Evolutionary conservation across 768 basidiomycete genomes (phyloP), one percentile per base, ranked within the genome.

Genomic region (Pisolithus orientalis): DNA sequence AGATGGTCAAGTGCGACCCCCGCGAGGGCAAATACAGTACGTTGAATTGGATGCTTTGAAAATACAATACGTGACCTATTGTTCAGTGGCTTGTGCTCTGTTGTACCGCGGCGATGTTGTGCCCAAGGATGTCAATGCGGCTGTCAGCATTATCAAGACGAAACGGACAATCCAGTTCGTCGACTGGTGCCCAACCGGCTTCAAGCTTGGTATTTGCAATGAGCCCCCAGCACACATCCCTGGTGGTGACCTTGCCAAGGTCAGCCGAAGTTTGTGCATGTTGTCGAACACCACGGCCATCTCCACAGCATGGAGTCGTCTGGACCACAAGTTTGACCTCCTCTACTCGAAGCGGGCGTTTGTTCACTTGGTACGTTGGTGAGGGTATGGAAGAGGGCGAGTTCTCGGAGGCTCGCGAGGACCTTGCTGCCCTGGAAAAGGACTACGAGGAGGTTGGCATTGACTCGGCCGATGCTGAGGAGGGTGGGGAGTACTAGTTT

Each of bases 371-470:
- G 80, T 82, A 89, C 68, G 84, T 85, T 54, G 83, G 85, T 55
- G 84, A 87, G 68, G 83, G 85, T 65, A 87, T 87, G 83, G 83
- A 87, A 67, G 84, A 87, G 80, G 95, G 95, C 68, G 95, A 99
- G 75, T 97, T 98, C 76, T 94, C 92, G 17, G 95, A 97, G 76
- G 95, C 95, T 17, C 88, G 95, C 54, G 96, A 99, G 75, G 95
- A 99, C 69, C 85, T 99, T 53, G 96, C 95, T n/a, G 95, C 95
- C n/a, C 84, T 99, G 51, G 95, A 97, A 79, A 96, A 93, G 71
- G 92, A 93, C 59, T 94, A 93, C 62, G 90, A 92, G 68, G 91
- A 96, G 68, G 92, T 85, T 59, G 80, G 83, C 49, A 75, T 72
- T 28, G 73, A 74, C 63, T 77, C 77, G 39, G 78, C 75, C 4